phyloP scores from a whole-genome alignment of 345 rosid species.

The Bruguiera parviflora region DNA sequence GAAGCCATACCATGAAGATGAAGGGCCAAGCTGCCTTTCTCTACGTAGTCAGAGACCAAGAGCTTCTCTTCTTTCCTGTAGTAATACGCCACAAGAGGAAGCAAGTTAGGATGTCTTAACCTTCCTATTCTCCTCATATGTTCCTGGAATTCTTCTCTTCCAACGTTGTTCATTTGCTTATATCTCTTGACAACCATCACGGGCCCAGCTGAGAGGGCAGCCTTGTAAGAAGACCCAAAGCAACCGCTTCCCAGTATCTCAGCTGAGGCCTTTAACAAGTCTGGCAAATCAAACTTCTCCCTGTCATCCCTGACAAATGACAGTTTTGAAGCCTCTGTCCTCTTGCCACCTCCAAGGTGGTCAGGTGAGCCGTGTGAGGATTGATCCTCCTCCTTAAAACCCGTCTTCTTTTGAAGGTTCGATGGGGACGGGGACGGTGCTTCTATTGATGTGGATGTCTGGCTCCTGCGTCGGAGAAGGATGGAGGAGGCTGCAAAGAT shows the following conservation, averaged over 20 bases:
- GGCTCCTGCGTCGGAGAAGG: constrained; percentile 15
- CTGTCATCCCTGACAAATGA: constrained; percentile 64
- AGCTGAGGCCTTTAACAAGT: constrained; percentile 76
- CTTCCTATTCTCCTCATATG: constrained; percentile 83
- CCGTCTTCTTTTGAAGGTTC: constrained; percentile 41
- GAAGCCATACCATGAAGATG: constrained; percentile 69
- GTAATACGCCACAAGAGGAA: constrained; percentile 78
- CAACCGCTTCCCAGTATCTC: constrained; percentile 86
- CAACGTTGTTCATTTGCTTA: constrained; percentile 77
- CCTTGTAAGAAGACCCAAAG: constrained; percentile 81
- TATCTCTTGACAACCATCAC: constrained; percentile 85
- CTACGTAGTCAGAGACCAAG: constrained; percentile 51
- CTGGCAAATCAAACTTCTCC: constrained; percentile 70
- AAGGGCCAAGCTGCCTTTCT: constrained; percentile 71
- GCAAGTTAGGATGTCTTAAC: constrained; percentile 62
- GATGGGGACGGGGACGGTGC: constrained; percentile 35
- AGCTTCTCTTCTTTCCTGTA: constrained; percentile 89
- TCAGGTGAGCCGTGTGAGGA: constrained; percentile 25
- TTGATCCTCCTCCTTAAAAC: constrained; percentile 26
- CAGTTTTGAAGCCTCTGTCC: constrained; percentile 37
- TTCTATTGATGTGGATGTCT: constrained; percentile 28
- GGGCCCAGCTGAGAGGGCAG: constrained; percentile 40
- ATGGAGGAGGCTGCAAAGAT: constrained; percentile 19
- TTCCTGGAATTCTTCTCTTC: constrained; percentile 73
- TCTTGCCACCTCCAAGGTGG: constrained; percentile 23